phyloP scores from a whole-genome alignment of 139 green algal species.

The Limnomonas spitsbergensis region DNA sequence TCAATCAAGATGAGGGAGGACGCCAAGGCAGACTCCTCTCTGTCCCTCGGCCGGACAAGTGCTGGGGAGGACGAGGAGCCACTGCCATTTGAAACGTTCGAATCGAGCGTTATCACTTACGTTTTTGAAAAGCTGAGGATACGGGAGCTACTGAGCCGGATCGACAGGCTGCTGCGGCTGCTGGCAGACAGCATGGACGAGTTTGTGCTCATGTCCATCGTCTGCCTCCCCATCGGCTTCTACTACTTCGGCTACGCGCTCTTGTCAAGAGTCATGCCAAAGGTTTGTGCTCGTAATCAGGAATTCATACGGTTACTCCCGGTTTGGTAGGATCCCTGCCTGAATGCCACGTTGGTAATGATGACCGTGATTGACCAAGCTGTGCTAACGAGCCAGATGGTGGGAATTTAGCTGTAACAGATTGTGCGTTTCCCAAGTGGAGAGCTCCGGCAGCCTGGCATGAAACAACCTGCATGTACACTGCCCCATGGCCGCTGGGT shows the following conservation, averaged over 20 bases:
- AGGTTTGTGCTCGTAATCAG: too few species aligned
- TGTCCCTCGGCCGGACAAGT: neutral
- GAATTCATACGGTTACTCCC: too few species aligned
- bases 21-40: neutral
- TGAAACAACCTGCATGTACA: too few species aligned
- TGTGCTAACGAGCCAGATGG: too few species aligned
- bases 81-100: neutral
- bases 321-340: too few species aligned
- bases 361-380: too few species aligned
- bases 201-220: neutral
- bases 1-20: neutral
- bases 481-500: too few species aligned
- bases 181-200: neutral
- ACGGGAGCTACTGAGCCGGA: neutral
- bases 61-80: neutral
- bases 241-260: neutral
- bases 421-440: too few species aligned
- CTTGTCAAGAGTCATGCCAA: slow-evolving; percentile 3
- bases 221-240: neutral
- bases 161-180: neutral
- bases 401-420: too few species aligned
- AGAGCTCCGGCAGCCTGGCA: too few species aligned
- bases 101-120: too few species aligned
- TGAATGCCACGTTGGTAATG: too few species aligned
- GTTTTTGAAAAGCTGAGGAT: neutral